A percentile compares a stretch with the other conserved stretches of the same genome.
These are phyloP conservation scores for Sugiyamaella qingdaonensis DNA, from an alignment of 805 yeast species.

Conservation along the genomic window DNA sequence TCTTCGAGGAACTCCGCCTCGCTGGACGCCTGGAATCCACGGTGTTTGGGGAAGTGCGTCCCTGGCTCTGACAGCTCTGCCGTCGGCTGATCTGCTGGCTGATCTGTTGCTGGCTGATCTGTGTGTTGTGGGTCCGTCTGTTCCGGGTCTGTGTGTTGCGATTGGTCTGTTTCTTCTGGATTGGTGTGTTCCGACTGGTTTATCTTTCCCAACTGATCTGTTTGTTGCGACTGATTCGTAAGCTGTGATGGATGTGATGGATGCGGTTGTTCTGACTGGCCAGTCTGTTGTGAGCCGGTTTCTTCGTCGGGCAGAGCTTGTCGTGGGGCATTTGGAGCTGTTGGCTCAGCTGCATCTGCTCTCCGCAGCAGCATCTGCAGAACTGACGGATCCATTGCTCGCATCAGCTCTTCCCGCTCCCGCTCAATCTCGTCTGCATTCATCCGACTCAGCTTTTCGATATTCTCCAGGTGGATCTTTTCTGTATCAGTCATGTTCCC, in stretches of 20 bases:
- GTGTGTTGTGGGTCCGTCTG: neutral
- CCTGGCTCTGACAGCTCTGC: no score
- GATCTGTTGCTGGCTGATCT: conserved; percentile 18
- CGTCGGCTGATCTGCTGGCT: conserved; percentile 34
- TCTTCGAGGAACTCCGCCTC: conserved; percentile 78
- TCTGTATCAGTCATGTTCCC: conserved; percentile 56
- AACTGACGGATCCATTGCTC: conserved; percentile 64
- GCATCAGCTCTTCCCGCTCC: conserved; percentile 63
- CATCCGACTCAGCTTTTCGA: conserved; percentile 58
- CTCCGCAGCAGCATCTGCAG: conserved; percentile 41
- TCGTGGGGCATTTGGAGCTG: neutral
- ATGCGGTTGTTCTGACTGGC: neutral
- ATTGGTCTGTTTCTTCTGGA: neutral
- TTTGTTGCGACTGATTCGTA: neutral
- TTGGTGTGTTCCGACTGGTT: neutral
- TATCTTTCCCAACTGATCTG: no score
- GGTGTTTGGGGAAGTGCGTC: conserved; percentile 50
- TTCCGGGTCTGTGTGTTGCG: no score
- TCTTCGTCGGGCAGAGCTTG: conserved; percentile 6
- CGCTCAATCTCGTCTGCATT: conserved; percentile 56
- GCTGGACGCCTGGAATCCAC: conserved; percentile 48
- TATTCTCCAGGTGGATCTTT: conserved; percentile 71
- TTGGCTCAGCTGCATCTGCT: conserved; percentile 41
- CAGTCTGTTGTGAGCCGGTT: neutral
- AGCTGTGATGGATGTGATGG: neutral